Evolutionary conservation across 768 basidiomycete genomes (phyloP), one percentile per base, ranked within the genome.

Genomic region (Goffeauzyma gilvescens): DNA sequence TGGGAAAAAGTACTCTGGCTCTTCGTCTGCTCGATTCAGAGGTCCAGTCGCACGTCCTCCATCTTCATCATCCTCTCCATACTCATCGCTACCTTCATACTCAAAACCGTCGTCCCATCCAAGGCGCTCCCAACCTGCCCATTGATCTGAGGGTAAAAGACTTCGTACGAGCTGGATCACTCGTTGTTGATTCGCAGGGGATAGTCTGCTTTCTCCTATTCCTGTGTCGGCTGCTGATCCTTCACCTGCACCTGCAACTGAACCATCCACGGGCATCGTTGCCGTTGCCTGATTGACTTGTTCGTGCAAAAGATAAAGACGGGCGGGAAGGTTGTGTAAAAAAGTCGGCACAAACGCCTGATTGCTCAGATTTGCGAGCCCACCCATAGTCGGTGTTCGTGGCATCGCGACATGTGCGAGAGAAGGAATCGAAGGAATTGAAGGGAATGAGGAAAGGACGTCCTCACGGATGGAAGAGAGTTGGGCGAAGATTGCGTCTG

Each of bases 91-190:
- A 12, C 18, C 32, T 41, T 47, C 44, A 28, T 55, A 41, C 12
- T 48, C 42, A 22, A 51, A 51, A 31, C 50, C 50, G 18, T 60
- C 61, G 42, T 59, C 58, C 61, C 61, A 63, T 3, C 61, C 61
- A 22, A 63, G 42, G 26, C 45, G 46, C 41, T 63, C 59, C 61
- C 61, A 63, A 22, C 61, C 61, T 37, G 52, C 55, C 61, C 61
- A 63, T 24, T 63, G 57, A 32, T 63, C 61, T 0, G 55, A 57
- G 3, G 61, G 61, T n/a, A 63, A 42, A 2, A 59, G 30, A 4
- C 53, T 46, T 39, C 57, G 53, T 1, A 63, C 58, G 12, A 63
- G 40, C 6, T 53, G 50, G 14, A 59, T 47, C 12, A 63, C 51
- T 17, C 52, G 49, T 41, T 50, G 28, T 25, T 57, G 32, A 5